Conservation (phyloP, 2,329 filamentous ascomycete species). For the Alternaria postmessia region DNA sequence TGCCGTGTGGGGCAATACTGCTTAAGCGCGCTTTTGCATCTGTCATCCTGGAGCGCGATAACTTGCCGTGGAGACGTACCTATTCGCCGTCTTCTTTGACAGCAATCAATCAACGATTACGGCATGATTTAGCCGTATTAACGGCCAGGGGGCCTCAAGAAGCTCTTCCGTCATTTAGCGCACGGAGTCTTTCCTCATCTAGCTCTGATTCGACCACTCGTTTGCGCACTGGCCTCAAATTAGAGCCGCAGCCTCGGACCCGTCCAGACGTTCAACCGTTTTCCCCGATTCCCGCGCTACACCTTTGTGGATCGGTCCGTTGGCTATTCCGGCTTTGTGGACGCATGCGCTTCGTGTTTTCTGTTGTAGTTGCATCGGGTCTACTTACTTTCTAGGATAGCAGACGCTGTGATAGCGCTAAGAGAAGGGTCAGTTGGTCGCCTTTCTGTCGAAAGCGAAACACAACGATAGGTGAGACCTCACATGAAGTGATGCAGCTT, state of each 20-base stretch:
- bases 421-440: background rate
- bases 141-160: background rate
- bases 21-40: conserved; percentile 11
- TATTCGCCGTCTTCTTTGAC: background rate
- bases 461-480: conserved; percentile 1
- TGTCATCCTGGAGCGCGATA: conserved; percentile 3
- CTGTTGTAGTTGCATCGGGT: conserved; percentile 8
- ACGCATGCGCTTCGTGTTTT: background rate
- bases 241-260: conserved; percentile 1
- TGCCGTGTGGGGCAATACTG: conserved; percentile 2
- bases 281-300: conserved; percentile 9
- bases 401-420: background rate
- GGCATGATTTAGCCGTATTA: background rate
- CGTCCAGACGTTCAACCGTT: conserved; percentile 8
- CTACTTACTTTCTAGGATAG: conserved; percentile 7
- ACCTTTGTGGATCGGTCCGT: conserved; percentile 5
- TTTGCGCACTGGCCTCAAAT: background rate
- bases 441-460: background rate
- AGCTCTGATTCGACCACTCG: conserved; percentile 1
- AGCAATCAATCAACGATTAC: background rate
- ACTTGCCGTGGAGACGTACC: background rate
- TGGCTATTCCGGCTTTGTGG: background rate
- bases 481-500: conserved; percentile 1
- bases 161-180: background rate
- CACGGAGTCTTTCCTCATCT: conserved; percentile 3